Conservation (phyloP, 768 basidiomycete genomes). For the Russula earlei region DNA sequence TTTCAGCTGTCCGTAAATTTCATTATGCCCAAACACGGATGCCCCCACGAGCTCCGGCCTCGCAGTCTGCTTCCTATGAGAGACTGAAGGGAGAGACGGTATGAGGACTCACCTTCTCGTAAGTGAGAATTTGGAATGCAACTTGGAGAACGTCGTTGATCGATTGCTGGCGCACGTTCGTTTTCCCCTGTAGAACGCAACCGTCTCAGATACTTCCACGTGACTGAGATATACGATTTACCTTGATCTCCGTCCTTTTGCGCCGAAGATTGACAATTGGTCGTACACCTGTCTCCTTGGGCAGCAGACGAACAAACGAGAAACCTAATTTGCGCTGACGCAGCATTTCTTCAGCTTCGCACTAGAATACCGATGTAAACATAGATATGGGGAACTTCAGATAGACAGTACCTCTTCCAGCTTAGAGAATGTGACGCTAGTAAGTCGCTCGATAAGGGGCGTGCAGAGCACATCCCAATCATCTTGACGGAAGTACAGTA, state of each 20-base stretch:
- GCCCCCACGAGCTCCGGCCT: constrained; percentile 62
- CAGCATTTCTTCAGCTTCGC: constrained; percentile 54
- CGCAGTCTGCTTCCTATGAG: constrained; percentile 38
- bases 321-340: constrained; percentile 70
- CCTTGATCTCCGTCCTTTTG: constrained; percentile 32
- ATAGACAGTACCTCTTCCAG: constrained; percentile 48
- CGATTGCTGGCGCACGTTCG: constrained; percentile 36
- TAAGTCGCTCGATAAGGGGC: constrained; percentile 73
- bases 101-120: constrained; percentile 60
- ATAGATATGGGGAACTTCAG: not conserved
- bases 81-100: not conserved
- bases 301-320: constrained; percentile 80
- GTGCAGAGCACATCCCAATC: constrained; percentile 82
- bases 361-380: constrained; percentile 30
- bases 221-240: constrained; percentile 12
- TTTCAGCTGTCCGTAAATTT: constrained; percentile 70
- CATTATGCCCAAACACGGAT: constrained; percentile 74
- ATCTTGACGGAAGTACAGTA: constrained; percentile 90
- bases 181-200: constrained; percentile 3
- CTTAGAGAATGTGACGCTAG: constrained; percentile 56
- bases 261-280: constrained; percentile 87
- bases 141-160: constrained; percentile 84
- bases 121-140: constrained; percentile 79
- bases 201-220: constrained; percentile 25
- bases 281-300: constrained; percentile 90